Conservation (phyloP, 176 grass and related monocot genomes). For the Eleusine indica region DNA sequence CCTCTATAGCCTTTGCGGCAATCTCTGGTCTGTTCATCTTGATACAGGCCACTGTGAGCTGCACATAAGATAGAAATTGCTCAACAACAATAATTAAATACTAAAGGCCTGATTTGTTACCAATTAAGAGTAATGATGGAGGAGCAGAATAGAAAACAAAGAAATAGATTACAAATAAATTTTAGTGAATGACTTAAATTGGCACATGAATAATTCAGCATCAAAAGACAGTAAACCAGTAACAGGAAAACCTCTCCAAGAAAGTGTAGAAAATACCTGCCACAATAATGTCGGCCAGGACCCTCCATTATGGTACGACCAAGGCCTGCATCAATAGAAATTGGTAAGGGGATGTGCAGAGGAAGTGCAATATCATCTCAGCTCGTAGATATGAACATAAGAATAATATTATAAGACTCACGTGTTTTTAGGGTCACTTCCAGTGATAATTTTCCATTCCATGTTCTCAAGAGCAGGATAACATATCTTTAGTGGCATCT, state of each 20-base stretch:
- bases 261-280: conserved; percentile 60
- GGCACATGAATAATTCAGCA: conserved; percentile 22
- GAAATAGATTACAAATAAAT: neutral
- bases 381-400: neutral
- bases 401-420: conserved; percentile 36
- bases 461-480: conserved; percentile 87
- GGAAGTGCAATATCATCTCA: conserved; percentile 6
- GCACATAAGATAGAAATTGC: conserved; percentile 19
- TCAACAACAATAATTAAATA: conserved; percentile 12
- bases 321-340: conserved; percentile 62
- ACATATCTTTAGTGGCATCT: conserved; percentile 91
- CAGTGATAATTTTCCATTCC: conserved; percentile 90
- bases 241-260: conserved; percentile 3
- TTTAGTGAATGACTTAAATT: neutral
- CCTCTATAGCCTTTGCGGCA: conserved; percentile 76
- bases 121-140: neutral
- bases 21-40: conserved; percentile 89
- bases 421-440: conserved; percentile 95
- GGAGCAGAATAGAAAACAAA: neutral
- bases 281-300: conserved; percentile 93
- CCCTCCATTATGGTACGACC: conserved; percentile 95
- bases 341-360: neutral
- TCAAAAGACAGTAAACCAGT: conserved; percentile 28
- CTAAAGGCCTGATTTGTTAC: neutral
- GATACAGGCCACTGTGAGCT: conserved; percentile 87